phyloP scores from a whole-genome alignment of 75 land plant species.

The Larix kaempferi region DNA sequence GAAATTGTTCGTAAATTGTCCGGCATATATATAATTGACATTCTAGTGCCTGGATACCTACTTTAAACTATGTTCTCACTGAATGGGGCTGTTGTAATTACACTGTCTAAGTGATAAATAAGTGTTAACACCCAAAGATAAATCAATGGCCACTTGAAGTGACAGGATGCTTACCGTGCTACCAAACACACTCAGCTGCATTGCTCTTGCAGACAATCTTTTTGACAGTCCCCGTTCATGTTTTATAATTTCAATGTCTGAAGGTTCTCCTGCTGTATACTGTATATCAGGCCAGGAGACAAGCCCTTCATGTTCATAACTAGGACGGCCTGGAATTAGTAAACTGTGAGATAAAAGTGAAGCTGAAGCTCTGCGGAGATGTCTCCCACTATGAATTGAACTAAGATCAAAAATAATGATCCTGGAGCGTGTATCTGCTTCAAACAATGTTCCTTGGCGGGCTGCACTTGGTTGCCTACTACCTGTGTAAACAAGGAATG shows the following conservation, averaged over 20 bases:
- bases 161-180: conserved; percentile 47
- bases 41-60: conserved; percentile 4
- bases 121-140: background rate
- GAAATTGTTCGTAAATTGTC: conserved; percentile 11
- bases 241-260: conserved; percentile 3
- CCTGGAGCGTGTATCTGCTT: conserved; percentile 75
- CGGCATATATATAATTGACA: background rate
- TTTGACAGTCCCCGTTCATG: conserved; percentile 7
- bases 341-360: conserved; percentile 28
- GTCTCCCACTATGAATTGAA: conserved; percentile 21
- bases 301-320: conserved; percentile 50
- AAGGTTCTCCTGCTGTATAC: conserved; percentile 13
- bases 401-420: conserved; percentile 61
- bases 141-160: background rate
- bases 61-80: background rate
- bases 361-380: conserved; percentile 21
- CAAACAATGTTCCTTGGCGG: conserved; percentile 39
- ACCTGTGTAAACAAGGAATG: conserved; percentile 35
- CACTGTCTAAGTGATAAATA: background rate
- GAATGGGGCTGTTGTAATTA: background rate
- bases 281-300: conserved; percentile 61
- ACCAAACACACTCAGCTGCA: conserved; percentile 66
- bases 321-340: conserved; percentile 27
- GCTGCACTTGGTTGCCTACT: conserved; percentile 22
- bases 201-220: conserved; percentile 38